Evolutionary conservation across 2,329 filamentous ascomycete genomes (phyloP), one percentile per base, ranked within the genome.

Genomic region (Cadophora sp.): DNA sequence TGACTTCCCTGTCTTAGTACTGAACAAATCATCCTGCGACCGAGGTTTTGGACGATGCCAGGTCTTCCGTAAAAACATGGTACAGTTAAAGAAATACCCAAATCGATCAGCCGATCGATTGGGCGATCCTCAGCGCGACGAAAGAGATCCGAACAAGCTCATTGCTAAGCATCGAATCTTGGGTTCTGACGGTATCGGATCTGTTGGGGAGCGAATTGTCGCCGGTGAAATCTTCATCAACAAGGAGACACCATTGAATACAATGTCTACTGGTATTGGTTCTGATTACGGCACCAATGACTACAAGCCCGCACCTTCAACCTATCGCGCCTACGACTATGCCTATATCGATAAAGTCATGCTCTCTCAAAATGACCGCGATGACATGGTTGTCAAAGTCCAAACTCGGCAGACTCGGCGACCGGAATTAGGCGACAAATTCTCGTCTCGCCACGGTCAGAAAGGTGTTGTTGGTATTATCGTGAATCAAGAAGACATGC

Each of bases 401-500:
- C 92, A 97, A 76, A 97, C 94, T 0, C 87, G 96, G n/a, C 96
- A 99, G 79, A 99, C 96, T 0, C 89, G 96, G 50, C 88, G 94
- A 5, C 96, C 96, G 0, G 96, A 99, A 79, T 87, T 99, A 3
- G 96, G 96, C 62, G 96, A 99, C 85, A 99, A 99, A 78, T 99
- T 99, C 81, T 97, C 94, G 0, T 99, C 96, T 60, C 93, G 96
- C 67, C 96, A 99, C 85, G 96, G 96, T 22, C 96, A 99, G 77
- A 99, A 99, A 80, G 96, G 96, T 82, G 96, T 98, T 22, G 94
- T 97, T 1, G 96, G 96, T 65, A 95, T 98, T 73, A 97, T 99
- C 66, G 94, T 95, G 20, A 92, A 97, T 70, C 95, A 98, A 80
- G 94, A 96, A 77, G 96, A 99, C 77, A 91, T 99, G 89, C 96